Evolutionary conservation across 2,329 filamentous ascomycete genomes (phyloP).

Genomic region (Ceratocystis cacaofunesta): DNA sequence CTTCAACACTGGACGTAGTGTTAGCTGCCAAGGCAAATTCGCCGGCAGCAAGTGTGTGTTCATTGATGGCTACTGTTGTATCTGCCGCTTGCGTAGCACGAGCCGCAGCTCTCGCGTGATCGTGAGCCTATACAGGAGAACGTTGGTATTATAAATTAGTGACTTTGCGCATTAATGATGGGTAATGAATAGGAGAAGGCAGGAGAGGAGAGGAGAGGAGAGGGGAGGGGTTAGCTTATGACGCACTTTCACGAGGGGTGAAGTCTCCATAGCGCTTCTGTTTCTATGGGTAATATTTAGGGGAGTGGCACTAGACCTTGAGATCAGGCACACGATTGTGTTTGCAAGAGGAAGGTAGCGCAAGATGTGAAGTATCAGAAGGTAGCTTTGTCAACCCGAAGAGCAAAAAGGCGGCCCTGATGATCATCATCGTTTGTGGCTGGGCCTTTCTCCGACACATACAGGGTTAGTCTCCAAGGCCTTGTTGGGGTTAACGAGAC

Average conservation of each 20-base stretch:
- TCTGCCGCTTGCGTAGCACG: conserved; percentile 59
- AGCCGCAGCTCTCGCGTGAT: conserved; percentile 74
- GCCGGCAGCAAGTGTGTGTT: conserved; percentile 75
- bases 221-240: conserved; percentile 5
- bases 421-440: not conserved
- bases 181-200: not conserved
- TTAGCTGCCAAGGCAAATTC: conserved; percentile 78
- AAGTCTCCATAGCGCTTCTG: conserved; percentile 44
- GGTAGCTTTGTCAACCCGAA: too few species aligned
- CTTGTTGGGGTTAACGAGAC: not conserved
- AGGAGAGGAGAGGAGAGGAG: not conserved
- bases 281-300: not conserved
- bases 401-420: not conserved
- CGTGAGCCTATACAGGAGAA: conserved; percentile 49
- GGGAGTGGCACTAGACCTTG: too few species aligned
- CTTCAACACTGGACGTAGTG: conserved; percentile 53
- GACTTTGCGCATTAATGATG: not conserved
- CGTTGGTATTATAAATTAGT: not conserved
- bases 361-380: not conserved
- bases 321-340: not conserved
- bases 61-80: conserved; percentile 67
- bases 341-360: not conserved
- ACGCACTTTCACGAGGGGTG: conserved; percentile 49
- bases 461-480: not conserved
- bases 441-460: not conserved